These are phyloP conservation scores for Colletotrichum truncatum DNA, from an alignment of 2,329 filamentous ascomycete genomes.

Conservation along the genomic window DNA sequence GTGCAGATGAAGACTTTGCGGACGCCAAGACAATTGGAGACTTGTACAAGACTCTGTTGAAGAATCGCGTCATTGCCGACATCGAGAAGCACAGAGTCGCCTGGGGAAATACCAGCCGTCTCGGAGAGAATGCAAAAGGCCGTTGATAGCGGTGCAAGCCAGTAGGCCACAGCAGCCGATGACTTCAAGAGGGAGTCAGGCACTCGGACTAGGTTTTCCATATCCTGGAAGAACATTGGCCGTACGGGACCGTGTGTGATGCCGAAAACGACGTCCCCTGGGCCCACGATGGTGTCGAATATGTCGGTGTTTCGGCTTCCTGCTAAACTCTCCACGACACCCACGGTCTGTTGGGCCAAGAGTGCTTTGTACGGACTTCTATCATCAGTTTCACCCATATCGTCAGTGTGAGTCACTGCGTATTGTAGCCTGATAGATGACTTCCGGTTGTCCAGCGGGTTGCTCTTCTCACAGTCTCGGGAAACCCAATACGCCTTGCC, in stretches of 20 bases:
- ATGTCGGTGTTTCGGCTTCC: neutral
- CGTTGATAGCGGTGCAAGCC: neutral
- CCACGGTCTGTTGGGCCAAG: neutral
- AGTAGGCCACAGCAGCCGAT: neutral
- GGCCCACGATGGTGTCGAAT: neutral
- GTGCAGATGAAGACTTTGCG: neutral
- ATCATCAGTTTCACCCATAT: neutral
- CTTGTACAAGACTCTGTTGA: neutral
- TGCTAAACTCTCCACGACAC: neutral
- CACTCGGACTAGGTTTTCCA: neutral
- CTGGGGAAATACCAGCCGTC: neutral
- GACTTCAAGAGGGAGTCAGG: neutral
- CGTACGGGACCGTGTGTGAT: neutral
- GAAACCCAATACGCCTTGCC: neutral
- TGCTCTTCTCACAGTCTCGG: neutral
- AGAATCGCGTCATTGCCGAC: neutral
- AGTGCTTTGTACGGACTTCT: neutral
- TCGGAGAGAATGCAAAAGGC: neutral
- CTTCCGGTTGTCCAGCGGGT: neutral
- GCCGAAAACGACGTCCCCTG: neutral
- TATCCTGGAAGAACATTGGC: neutral
- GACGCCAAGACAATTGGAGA: neutral
- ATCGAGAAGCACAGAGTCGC: neutral
- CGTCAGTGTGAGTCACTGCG: neutral
- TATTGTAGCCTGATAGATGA: neutral